Percentiles rank a stretch among this genome's conserved stretches.
Evolutionary conservation across 2,329 filamentous ascomycete species (phyloP).

Genomic region (Sporothrix inflata): DNA sequence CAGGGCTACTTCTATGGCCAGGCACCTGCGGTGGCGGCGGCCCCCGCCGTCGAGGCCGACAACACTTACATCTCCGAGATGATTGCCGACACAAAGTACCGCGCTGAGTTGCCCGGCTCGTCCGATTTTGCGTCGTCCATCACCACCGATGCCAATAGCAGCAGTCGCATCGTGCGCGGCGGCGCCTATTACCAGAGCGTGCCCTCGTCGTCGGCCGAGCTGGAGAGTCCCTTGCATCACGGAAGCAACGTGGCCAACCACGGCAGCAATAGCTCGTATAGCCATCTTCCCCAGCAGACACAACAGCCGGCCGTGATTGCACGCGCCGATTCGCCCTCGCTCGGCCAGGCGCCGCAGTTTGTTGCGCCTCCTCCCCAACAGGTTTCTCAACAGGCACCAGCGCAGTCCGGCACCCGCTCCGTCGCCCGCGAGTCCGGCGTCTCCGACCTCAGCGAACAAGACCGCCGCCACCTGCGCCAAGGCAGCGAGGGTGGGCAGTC

Average conservation of each 20-base stretch:
- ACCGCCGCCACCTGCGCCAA: slow-evolving; percentile 47
- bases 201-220: slow-evolving; percentile 31
- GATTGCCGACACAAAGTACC: slow-evolving; percentile 49
- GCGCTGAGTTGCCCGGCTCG: slow-evolving; percentile 48
- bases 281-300: slow-evolving; percentile 28
- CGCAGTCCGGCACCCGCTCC: slow-evolving; percentile 12
- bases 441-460: slow-evolving; percentile 48
- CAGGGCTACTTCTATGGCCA: slow-evolving; percentile 31
- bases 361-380: neutral
- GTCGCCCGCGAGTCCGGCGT: slow-evolving; percentile 44
- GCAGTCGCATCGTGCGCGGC: slow-evolving; percentile 25
- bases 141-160: slow-evolving; percentile 31
- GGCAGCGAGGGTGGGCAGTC: slow-evolving; percentile 48
- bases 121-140: slow-evolving; percentile 42
- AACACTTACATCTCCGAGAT: slow-evolving; percentile 53
- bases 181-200: neutral
- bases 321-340: slow-evolving; percentile 33
- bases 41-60: slow-evolving; percentile 45
- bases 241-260: slow-evolving; percentile 38
- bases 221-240: slow-evolving; percentile 38
- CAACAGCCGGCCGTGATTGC: slow-evolving; percentile 9
- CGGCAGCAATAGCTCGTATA: slow-evolving; percentile 39
- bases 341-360: slow-evolving; percentile 27
- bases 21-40: neutral
- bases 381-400: slow-evolving; percentile 21